Percentiles rank a stretch among this genome's conserved stretches.
Conservation (phyloP, 2,329 filamentous ascomycete species). For the Fusarium sp. region DNA sequence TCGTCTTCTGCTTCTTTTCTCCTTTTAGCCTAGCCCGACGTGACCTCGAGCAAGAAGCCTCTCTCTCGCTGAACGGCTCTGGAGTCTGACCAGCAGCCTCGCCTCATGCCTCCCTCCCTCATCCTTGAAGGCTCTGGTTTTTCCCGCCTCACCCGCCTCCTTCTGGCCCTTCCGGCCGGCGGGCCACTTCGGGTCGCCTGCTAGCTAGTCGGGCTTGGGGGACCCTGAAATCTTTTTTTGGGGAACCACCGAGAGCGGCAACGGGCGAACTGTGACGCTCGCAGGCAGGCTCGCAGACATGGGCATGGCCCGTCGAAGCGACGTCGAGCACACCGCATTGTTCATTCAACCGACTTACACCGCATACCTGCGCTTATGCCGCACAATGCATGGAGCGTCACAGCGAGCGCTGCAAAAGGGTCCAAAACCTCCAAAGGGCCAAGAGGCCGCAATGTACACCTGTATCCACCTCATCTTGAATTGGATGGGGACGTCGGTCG, state of each 20-base stretch:
- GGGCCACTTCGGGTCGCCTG: conserved; percentile 43
- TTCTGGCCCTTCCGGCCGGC: conserved; percentile 34
- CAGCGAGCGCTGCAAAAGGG: conserved; percentile 2
- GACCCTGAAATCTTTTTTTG: conserved; percentile 49
- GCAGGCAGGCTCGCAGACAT: conserved; percentile 25
- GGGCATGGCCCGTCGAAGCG: conserved; percentile 14
- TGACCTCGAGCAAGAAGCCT: not conserved
- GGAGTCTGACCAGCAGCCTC: conserved; percentile 29
- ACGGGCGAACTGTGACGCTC: conserved; percentile 22
- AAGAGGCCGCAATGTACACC: conserved; percentile 14
- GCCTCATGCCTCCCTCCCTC: conserved; percentile 28
- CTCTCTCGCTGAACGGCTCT: conserved; percentile 15
- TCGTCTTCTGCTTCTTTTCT: conserved; percentile 44
- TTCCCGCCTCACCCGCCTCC: conserved; percentile 47
- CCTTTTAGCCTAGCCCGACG: conserved; percentile 29
- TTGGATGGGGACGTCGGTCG: conserved; percentile 41
- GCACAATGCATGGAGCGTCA: conserved; percentile 22
- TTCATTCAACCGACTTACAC: conserved; percentile 39
- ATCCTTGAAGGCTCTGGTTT: conserved; percentile 25
- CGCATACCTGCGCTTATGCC: conserved; percentile 27
- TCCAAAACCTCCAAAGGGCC: conserved; percentile 4
- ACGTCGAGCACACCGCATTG: conserved; percentile 35
- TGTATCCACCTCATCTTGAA: conserved; percentile 37
- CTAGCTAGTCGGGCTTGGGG: conserved; percentile 35
- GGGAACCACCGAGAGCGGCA: conserved; percentile 29